Percentiles rank a stretch among this genome's conserved stretches.
Evolutionary conservation across 1,139 yeast species (phyloP).

Genomic region (Lodderomyces jiufengensis): DNA sequence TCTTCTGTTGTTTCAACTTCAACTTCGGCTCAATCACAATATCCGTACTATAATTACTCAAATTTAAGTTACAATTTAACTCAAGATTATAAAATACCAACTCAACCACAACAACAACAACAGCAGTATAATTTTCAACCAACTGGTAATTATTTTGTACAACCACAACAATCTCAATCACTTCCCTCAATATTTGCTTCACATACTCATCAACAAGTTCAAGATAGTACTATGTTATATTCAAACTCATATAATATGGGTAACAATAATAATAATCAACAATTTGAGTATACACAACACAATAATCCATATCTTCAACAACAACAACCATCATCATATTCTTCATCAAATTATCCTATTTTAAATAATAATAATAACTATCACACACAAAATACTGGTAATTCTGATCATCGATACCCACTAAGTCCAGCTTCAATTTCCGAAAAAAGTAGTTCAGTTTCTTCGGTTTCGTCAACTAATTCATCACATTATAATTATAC

Average conservation of each 20-base stretch:
- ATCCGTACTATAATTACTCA: too few species aligned
- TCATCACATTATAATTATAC: conserved; percentile 1
- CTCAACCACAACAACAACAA: neutral
- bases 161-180: neutral
- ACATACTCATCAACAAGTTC: neutral
- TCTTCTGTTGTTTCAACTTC: too few species aligned
- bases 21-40: too few species aligned
- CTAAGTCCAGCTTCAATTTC: conserved; percentile 14
- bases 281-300: neutral
- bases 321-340: neutral
- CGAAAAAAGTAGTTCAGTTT: conserved; percentile 7
- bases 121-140: neutral
- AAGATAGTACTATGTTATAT: too few species aligned
- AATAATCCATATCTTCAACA: neutral
- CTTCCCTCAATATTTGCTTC: conserved; percentile 2
- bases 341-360: too few species aligned
- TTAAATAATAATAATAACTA: neutral
- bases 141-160: neutral
- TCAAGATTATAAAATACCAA: neutral
- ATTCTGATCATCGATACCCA: conserved; percentile 12
- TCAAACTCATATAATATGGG: too few species aligned
- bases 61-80: too few species aligned
- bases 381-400: neutral
- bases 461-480: conserved; percentile 5
- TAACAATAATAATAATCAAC: too few species aligned